Evolutionary conservation across 2,329 filamentous ascomycete species (phyloP).

Genomic region (Colletotrichum magnum): DNA sequence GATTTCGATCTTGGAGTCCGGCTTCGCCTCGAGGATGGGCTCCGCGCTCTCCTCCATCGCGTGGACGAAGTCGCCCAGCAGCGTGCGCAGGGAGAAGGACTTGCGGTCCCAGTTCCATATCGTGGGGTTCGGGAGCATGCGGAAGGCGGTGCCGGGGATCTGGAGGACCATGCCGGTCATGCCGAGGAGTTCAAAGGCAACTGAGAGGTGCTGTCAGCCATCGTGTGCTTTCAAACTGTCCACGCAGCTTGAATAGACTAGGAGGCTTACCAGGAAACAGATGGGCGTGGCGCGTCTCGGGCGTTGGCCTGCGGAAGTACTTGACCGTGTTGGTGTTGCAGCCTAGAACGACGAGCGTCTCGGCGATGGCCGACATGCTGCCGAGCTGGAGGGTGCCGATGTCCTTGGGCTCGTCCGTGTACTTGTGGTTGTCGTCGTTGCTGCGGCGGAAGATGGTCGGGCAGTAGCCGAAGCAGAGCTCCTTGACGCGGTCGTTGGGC

Average conservation of each 20-base stretch:
- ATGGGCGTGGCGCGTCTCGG: slow-evolving; percentile 42
- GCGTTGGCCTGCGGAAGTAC: slow-evolving; percentile 45
- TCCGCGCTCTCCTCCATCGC: slow-evolving; percentile 43
- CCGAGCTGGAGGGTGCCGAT: slow-evolving; percentile 41
- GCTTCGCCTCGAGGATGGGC: neutral
- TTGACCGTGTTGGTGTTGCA: slow-evolving; percentile 53
- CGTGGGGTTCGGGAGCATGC: slow-evolving; percentile 62
- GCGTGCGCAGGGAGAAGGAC: slow-evolving; percentile 59
- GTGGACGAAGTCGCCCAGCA: slow-evolving; percentile 57
- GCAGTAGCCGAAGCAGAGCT: slow-evolving; percentile 56
- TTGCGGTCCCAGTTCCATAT: slow-evolving; percentile 66
- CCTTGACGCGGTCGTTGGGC: slow-evolving; percentile 53
- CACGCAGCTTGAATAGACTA: rapidly evolving
- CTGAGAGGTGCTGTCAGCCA: slow-evolving; percentile 39
- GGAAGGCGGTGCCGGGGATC: slow-evolving; percentile 53
- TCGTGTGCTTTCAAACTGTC: too few species aligned
- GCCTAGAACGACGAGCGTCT: slow-evolving; percentile 56
- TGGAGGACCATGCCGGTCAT: slow-evolving; percentile 56
- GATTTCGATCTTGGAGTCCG: slow-evolving; percentile 22
- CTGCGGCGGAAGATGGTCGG: slow-evolving; percentile 53
- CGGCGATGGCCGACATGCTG: slow-evolving; percentile 49
- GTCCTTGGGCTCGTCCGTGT: slow-evolving; percentile 43
- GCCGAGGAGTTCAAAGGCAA: slow-evolving; percentile 57
- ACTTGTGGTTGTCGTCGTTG: slow-evolving; percentile 28
- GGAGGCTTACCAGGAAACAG: slow-evolving; percentile 44